Conservation (phyloP, 257 asterid genomes). For the Handroanthus guayacan region DNA sequence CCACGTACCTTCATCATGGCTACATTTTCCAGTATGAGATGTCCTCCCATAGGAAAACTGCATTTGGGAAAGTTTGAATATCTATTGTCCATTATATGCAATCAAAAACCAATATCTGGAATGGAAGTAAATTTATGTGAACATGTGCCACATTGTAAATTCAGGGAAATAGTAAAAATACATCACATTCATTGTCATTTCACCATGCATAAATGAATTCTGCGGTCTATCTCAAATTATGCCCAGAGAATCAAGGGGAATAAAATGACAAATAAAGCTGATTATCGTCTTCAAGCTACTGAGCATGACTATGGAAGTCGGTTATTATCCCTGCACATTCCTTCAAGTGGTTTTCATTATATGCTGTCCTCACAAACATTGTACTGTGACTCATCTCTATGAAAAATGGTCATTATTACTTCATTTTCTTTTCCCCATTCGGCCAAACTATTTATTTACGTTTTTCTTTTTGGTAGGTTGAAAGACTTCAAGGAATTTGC, state of each 20-base stretch:
- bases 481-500: slow-evolving; percentile 91
- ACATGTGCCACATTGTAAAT: too few species aligned
- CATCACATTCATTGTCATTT: too few species aligned
- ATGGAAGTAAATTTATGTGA: background rate
- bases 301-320: too few species aligned
- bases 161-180: too few species aligned
- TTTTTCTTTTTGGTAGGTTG: slow-evolving; percentile 51
- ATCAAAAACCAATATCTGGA: background rate
- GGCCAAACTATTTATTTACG: background rate
- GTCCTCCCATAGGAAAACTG: background rate
- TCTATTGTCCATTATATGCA: background rate
- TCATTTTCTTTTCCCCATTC: too few species aligned
- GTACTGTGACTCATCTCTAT: too few species aligned
- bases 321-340: too few species aligned
- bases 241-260: background rate
- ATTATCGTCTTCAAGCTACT: background rate
- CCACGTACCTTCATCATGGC: background rate
- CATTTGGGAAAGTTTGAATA: background rate
- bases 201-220: too few species aligned
- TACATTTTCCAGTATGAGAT: background rate
- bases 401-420: too few species aligned
- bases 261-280: background rate
- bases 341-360: too few species aligned
- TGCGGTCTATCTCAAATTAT: too few species aligned
- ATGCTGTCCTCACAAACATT: too few species aligned